These are phyloP conservation scores for Nitzschia sp. DNA, from an alignment of 108 stramenopile species.

Conservation along the genomic window DNA sequence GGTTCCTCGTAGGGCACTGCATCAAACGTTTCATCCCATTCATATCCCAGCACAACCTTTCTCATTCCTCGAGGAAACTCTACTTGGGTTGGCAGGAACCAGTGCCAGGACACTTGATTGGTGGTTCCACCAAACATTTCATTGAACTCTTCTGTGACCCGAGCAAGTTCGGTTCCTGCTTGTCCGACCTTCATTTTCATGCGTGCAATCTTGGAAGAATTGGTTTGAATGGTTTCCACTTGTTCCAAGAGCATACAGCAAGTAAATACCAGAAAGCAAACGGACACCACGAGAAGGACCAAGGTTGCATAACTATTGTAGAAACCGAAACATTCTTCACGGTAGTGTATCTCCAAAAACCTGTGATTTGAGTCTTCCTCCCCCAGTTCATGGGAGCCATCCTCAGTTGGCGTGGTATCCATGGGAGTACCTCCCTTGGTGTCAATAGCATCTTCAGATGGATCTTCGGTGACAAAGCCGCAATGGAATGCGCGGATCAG, in stretches of 20 bases:
- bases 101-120: constrained; percentile 68
- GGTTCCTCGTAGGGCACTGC: constrained; percentile 50
- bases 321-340: constrained; percentile 32
- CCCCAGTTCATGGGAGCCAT: neutral
- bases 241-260: constrained; percentile 94
- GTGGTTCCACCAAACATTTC: constrained; percentile 91
- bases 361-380: neutral
- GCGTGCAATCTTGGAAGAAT: constrained; percentile 90
- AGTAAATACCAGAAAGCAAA: constrained; percentile 93
- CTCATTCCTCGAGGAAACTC: constrained; percentile 70
- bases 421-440: neutral
- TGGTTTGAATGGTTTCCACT: constrained; percentile 81
- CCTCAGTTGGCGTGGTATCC: neutral
- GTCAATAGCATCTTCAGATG: neutral
- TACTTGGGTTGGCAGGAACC: constrained; percentile 67
- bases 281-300: constrained; percentile 45
- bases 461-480: constrained; percentile 30
- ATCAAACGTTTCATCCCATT: constrained; percentile 60
- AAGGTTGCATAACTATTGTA: constrained; percentile 31
- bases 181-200: constrained; percentile 82
- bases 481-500: constrained; percentile 52
- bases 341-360: constrained; percentile 9
- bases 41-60: constrained; percentile 78
- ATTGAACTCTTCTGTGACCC: constrained; percentile 80
- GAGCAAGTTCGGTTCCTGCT: constrained; percentile 61